Evolutionary conservation across 1,284 basidiomycete species (phyloP), one percentile per base, ranked within the genome.

Genomic region (Vanrija sp.): DNA sequence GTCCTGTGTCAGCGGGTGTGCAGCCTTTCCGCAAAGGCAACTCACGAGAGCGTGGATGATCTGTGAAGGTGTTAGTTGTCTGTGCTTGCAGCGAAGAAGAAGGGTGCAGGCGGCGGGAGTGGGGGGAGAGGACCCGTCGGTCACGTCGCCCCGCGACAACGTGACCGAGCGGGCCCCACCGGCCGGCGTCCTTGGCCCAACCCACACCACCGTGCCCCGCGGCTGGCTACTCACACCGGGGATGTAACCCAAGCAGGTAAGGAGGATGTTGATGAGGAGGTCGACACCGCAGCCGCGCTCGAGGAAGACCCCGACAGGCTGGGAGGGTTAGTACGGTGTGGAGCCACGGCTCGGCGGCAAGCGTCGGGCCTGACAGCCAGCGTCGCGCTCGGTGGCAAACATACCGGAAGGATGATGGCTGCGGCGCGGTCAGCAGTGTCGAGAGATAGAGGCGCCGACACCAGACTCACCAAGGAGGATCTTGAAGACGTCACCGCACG

Each of bases 241-340:
- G 46, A 73, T 72, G 60, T 69, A 73, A 57, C 71, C 71, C 26
- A 73, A 62, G 61, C 65, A 64, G 55, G 69, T 72, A 45, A 73
- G 63, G 8, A 72, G 66, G 58, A 73, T 71, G 65, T 66, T 66
- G 57, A 69, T 69, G 52, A 73, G 62, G 59, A 73, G 62, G 54
- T 72, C 70, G 38, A 64, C 66, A 44, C 58, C 58, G 56, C 72
- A 74, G 38, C 72, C 72, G 51, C 69, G 64, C 66, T 74, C 72
- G 47, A 74, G 69, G 70, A 74, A 74, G 50, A 74, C 72, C 64
- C 72, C 72, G 43, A 73, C 62, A 63, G 71, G 71, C 61, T 65
- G 52, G 26, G 38, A 26, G 42, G 42, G 29, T 46, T 21, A 54
- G 43, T 45, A 21, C 14, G 43, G 18, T 6, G 29, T 15, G 38